A percentile compares a stretch with the other conserved stretches of the same genome.
Evolutionary conservation across 257 asterid species (phyloP).

Genomic region (Solanum arcanum): DNA sequence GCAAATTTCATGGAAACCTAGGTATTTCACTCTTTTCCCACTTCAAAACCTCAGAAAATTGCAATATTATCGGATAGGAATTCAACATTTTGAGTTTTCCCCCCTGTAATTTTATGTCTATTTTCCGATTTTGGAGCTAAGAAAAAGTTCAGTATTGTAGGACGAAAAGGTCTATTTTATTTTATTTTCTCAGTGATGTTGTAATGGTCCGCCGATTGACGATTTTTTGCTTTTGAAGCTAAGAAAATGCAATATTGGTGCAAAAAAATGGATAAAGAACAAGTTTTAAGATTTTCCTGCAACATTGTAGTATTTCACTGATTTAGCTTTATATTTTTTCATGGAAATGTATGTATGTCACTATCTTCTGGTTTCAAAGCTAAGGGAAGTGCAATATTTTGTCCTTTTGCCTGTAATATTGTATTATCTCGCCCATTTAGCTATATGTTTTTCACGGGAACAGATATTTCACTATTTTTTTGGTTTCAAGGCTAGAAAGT

Average conservation of each 20-base stretch:
- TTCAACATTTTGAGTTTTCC: not conserved
- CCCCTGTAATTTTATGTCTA: not conserved
- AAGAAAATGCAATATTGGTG: no score
- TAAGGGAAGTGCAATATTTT: not conserved
- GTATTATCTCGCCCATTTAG: constrained; percentile 1
- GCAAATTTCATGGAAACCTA: constrained; percentile 79
- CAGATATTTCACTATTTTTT: not conserved
- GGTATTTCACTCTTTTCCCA: constrained; percentile 22
- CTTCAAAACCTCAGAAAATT: not conserved
- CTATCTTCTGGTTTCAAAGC: not conserved
- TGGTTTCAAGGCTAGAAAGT: not conserved
- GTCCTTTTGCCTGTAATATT: not conserved
- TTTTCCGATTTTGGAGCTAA: not conserved
- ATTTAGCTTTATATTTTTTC: not conserved
- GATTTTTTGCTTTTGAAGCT: not conserved
- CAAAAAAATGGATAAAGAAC: not conserved
- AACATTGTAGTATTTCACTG: not conserved
- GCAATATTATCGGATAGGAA: not conserved
- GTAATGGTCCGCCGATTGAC: not conserved
- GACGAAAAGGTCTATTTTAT: not conserved
- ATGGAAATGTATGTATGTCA: not conserved
- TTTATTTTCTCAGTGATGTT: not conserved
- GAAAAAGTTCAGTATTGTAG: not conserved
- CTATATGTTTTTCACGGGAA: constrained; percentile 9
- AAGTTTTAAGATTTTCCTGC: not conserved